phyloP scores from a whole-genome alignment of 1,284 basidiomycete genomes.

The Marasmius oreades region DNA sequence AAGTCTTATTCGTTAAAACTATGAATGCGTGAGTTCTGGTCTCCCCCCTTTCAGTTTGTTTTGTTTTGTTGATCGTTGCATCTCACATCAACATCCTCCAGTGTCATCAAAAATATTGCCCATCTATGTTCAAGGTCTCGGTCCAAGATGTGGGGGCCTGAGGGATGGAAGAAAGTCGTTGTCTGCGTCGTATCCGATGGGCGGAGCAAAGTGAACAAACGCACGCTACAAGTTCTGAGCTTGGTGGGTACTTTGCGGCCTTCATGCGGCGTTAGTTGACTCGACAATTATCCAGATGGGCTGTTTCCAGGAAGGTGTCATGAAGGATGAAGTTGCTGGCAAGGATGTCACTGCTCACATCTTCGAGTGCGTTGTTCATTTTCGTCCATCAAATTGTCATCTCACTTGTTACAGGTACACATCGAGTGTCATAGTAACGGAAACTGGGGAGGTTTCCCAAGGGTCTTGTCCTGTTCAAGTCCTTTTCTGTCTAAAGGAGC shows the following conservation, averaged over 20 bases:
- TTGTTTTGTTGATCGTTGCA: not conserved
- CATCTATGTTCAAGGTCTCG: conserved; percentile 78
- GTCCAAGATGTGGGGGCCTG: conserved; percentile 91
- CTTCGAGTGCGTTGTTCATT: conserved; percentile 64
- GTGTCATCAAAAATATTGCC: conserved; percentile 87
- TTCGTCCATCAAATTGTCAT: conserved; percentile 10
- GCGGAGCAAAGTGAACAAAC: conserved; percentile 86
- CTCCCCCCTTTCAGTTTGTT: conserved; percentile 13
- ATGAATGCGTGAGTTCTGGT: conserved; percentile 75
- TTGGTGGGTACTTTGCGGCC: conserved; percentile 40
- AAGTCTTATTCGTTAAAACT: conserved; percentile 78
- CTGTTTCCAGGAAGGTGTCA: conserved; percentile 93
- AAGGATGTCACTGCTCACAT: conserved; percentile 95
- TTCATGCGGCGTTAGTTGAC: not conserved
- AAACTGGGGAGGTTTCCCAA: conserved; percentile 82
- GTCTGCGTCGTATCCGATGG: conserved; percentile 93
- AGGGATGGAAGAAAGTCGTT: conserved; percentile 95
- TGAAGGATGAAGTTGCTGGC: conserved; percentile 85
- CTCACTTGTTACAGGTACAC: conserved; percentile 56
- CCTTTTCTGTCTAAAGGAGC: conserved; percentile 91
- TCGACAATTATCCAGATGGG: conserved; percentile 64
- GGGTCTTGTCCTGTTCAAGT: conserved; percentile 88
- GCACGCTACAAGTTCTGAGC: conserved; percentile 79
- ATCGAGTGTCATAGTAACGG: conserved; percentile 75
- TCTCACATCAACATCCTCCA: conserved; percentile 28